These are phyloP conservation scores for Abrus pulchellus DNA, from an alignment of 306 rosid genomes.

Conservation along the genomic window DNA sequence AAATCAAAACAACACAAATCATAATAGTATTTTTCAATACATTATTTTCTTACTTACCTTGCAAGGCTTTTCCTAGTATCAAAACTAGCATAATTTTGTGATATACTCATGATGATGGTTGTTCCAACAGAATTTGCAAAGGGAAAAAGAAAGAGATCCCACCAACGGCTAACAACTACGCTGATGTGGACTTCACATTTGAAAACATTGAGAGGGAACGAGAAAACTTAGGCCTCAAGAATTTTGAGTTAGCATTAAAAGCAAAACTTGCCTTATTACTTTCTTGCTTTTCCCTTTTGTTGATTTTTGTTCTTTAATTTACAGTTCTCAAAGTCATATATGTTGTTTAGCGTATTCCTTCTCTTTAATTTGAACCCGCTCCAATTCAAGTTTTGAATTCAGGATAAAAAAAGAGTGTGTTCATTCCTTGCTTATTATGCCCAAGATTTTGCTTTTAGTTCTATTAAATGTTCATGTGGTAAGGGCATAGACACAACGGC, in stretches of 20 bases:
- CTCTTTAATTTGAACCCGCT: slow-evolving; percentile 39
- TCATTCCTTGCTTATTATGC: slow-evolving; percentile 1
- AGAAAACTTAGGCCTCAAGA: slow-evolving; percentile 46
- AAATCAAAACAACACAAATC: slow-evolving; percentile 27
- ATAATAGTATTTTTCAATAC: slow-evolving; percentile 4
- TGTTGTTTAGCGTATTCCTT: neutral
- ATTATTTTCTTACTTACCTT: slow-evolving; percentile 55
- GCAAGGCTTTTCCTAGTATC: slow-evolving; percentile 54
- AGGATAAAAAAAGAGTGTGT: neutral
- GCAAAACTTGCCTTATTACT: slow-evolving; percentile 54
- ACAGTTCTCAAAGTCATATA: slow-evolving; percentile 41
- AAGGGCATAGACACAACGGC: neutral
- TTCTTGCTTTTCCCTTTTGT: slow-evolving; percentile 46
- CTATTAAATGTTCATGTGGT: slow-evolving; percentile 33
- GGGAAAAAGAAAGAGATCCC: slow-evolving; percentile 39
- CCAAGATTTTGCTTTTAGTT: slow-evolving; percentile 7
- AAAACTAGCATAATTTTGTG: slow-evolving; percentile 32
- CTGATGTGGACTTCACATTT: slow-evolving; percentile 55
- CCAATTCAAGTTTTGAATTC: slow-evolving; percentile 51
- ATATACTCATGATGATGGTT: slow-evolving; percentile 53
- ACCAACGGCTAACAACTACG: slow-evolving; percentile 49
- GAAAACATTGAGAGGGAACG: slow-evolving; percentile 62
- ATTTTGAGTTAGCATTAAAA: slow-evolving; percentile 47
- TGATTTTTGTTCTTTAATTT: slow-evolving; percentile 35
- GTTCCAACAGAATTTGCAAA: slow-evolving; percentile 58